These are phyloP conservation scores for Exidia glandulosa DNA, from an alignment of 768 basidiomycete species.

Conservation along the genomic window DNA sequence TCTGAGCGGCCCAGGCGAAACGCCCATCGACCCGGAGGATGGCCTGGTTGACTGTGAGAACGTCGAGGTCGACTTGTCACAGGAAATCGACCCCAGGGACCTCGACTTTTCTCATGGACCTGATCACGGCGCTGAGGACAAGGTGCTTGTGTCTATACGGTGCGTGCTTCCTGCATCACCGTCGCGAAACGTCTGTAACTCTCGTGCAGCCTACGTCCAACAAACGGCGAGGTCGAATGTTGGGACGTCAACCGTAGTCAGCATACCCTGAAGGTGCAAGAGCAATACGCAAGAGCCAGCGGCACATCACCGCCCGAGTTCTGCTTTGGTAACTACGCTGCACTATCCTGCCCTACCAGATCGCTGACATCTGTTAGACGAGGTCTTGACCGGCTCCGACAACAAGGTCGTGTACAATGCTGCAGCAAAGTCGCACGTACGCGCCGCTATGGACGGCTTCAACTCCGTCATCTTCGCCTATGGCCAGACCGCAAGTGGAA, in stretches of 20 bases:
- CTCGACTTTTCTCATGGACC: constrained; percentile 24
- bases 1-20: not conserved
- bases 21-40: constrained; percentile 51
- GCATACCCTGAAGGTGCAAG: constrained; percentile 51
- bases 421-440: constrained; percentile 68
- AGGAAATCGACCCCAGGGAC: constrained; percentile 52
- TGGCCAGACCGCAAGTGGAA: constrained; percentile 78
- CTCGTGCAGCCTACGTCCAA: constrained; percentile 52
- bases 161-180: constrained; percentile 15
- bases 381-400: constrained; percentile 64
- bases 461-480: constrained; percentile 94
- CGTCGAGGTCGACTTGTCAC: constrained; percentile 36
- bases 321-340: constrained; percentile 28
- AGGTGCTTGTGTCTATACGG: constrained; percentile 80
- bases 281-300: constrained; percentile 39
- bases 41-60: constrained; percentile 65
- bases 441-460: constrained; percentile 93
- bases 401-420: constrained; percentile 73
- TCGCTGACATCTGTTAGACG: constrained; percentile 28
- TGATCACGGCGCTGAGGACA: constrained; percentile 65
- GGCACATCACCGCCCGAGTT: constrained; percentile 36
- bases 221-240: constrained; percentile 17
- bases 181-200: not conserved
- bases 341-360: not conserved
- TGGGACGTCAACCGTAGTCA: constrained; percentile 25